Evolutionary conservation across 2,329 filamentous ascomycete species (phyloP), one percentile per base, ranked within the genome.

Genomic region (Teratosphaeria epicoccoides): DNA sequence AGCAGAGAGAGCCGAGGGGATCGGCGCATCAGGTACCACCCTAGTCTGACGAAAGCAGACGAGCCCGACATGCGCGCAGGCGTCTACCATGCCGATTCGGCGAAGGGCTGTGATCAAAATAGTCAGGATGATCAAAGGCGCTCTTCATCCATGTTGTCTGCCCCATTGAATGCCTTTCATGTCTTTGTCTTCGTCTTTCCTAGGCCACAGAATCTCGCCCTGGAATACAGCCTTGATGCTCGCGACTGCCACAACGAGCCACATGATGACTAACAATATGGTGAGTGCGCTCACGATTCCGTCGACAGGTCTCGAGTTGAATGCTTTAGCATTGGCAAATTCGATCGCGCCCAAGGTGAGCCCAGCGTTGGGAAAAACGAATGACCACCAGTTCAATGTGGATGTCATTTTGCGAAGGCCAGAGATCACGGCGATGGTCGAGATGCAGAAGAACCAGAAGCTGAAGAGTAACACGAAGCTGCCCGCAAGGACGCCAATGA

Each of bases 301-400:
- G 61, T 75, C 61, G n/a, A 84, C 67, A 0, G 71, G 77, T 0
- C 70, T 55, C 58, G 78, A 83, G 0, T 71, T 65, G 10, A 82
- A 67, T 0, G 67, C 72, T n/a, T 72, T 71, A 0, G 67, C 72
- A 14, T 72, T 71, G 2, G 77, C 81, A 45, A 83, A 68, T 12
- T 77, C 71, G 40, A 84, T 80, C 3, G 76, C 76, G 0, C 79
- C 77, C 37, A 84, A 70, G 1, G 78, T 80, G 49, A 84, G 77
- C 0, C 81, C 82, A 1, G 77, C 79, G 53, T 84, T 84, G 5
- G 82, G 81, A 60, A 84, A 85, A 28, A 85, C 76, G 64, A 83
- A 82, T 5, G 79, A 79, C 74, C 78, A 83, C 81, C 80, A 85
- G 62, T 68, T 72, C 24, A 78, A 63, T 6, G 73, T 71, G 62